These are phyloP conservation scores for Crithidia fasciculata DNA, from an alignment of 208 protist genomes.

Conservation along the genomic window DNA sequence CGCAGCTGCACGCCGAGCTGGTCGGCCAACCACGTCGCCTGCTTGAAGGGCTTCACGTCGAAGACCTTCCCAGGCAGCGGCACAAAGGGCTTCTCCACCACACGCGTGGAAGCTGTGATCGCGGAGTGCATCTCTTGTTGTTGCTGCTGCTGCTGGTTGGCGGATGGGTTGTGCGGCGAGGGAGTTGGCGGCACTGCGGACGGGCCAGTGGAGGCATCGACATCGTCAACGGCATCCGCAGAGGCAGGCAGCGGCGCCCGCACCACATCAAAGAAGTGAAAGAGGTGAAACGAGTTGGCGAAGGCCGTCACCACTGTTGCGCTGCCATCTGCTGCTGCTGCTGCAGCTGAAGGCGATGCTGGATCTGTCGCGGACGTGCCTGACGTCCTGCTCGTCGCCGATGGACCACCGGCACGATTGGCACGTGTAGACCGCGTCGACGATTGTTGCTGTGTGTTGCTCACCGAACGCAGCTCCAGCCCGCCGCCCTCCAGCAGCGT, in stretches of 20 bases:
- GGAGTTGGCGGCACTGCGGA: slow-evolving; percentile 7
- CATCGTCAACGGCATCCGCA: background rate
- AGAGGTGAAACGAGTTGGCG: slow-evolving; percentile 23
- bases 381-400: too few relatives aligned
- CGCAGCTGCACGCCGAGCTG: slow-evolving; percentile 57
- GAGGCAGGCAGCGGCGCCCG: background rate
- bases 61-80: slow-evolving; percentile 59
- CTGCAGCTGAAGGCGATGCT: background rate
- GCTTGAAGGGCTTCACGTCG: slow-evolving; percentile 68
- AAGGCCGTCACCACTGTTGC: slow-evolving; percentile 36
- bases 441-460: slow-evolving; percentile 3
- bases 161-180: background rate
- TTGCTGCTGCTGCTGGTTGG: slow-evolving; percentile 17
- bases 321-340: slow-evolving; percentile 6
- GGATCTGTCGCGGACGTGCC: too few relatives aligned
- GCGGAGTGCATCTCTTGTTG: background rate
- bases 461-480: slow-evolving; percentile 51
- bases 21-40: slow-evolving; percentile 47
- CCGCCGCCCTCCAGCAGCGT: slow-evolving; percentile 32
- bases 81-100: slow-evolving; percentile 6
- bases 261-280: slow-evolving; percentile 28
- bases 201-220: background rate
- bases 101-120: background rate
- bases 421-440: background rate
- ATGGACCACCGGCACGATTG: background rate